Percentiles rank a stretch among this genome's conserved stretches.
Evolutionary conservation across 305 asterid species (phyloP).

Genomic region (Solanum aculeatissimum): DNA sequence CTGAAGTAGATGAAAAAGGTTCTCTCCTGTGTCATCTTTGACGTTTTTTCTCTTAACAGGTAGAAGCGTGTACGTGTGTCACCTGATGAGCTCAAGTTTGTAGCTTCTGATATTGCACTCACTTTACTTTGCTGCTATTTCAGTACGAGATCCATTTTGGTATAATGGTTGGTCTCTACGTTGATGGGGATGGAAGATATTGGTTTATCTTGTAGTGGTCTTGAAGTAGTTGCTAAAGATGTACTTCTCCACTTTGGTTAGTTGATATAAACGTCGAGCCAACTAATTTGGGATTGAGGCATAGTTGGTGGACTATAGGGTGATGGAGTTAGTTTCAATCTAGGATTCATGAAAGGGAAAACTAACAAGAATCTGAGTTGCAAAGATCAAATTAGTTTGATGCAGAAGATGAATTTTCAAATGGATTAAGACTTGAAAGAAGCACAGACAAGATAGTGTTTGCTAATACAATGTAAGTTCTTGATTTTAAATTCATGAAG

Average conservation of each 20-base stretch:
- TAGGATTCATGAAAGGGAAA: background rate
- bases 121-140: background rate
- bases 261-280: background rate
- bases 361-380: background rate
- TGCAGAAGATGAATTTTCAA: background rate
- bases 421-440: background rate
- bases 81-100: slow-evolving; percentile 82
- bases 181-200: no score
- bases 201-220: background rate
- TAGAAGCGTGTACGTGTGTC: slow-evolving; percentile 86
- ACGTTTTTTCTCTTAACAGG: slow-evolving; percentile 34
- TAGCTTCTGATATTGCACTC: slow-evolving; percentile 57
- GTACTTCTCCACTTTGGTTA: background rate
- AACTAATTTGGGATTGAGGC: background rate
- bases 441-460: background rate
- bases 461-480: background rate
- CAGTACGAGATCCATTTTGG: background rate
- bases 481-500: background rate
- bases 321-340: background rate
- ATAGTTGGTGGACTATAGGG: background rate
- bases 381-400: background rate
- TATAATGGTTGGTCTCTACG: background rate
- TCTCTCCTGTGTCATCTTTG: background rate
- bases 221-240: background rate
- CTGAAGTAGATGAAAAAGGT: background rate